phyloP scores from a whole-genome alignment of 257 asterid species.

The Solanum gandarillasii region DNA sequence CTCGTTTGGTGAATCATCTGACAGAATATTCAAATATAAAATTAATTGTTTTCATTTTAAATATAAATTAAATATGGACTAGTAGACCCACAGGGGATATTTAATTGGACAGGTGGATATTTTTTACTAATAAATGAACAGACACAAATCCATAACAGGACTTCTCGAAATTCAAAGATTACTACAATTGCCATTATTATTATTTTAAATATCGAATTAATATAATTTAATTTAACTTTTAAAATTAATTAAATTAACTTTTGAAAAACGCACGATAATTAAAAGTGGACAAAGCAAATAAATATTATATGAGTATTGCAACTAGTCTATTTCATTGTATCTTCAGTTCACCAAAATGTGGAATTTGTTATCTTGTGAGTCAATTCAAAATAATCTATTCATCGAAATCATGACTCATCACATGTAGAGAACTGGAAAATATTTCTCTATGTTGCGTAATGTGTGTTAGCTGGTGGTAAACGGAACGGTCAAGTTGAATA shows the following conservation, averaged over 20 bases:
- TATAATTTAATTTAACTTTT: too few relatives aligned
- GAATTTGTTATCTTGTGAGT: not conserved
- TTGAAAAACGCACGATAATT: too few relatives aligned
- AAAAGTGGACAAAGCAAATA: too few relatives aligned
- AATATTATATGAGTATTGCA: not conserved
- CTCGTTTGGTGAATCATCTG: not conserved
- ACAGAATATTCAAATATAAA: not conserved
- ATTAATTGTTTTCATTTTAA: not conserved
- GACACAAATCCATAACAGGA: not conserved
- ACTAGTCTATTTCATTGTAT: not conserved
- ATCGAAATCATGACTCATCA: not conserved
- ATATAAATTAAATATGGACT: not conserved
- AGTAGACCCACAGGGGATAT: not conserved
- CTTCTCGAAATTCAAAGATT: not conserved
- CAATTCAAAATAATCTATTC: not conserved
- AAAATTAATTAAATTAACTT: too few relatives aligned
- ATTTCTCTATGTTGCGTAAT: not conserved
- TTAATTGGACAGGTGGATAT: not conserved
- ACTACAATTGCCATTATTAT: not conserved
- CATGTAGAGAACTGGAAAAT: not conserved
- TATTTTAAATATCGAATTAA: too few relatives aligned
- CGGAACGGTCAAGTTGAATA: rapidly evolving
- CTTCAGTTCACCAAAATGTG: not conserved
- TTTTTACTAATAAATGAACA: not conserved
- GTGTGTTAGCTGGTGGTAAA: too few relatives aligned